Conservation (phyloP, 257 asterid species). For the Marsdenia floribunda region DNA sequence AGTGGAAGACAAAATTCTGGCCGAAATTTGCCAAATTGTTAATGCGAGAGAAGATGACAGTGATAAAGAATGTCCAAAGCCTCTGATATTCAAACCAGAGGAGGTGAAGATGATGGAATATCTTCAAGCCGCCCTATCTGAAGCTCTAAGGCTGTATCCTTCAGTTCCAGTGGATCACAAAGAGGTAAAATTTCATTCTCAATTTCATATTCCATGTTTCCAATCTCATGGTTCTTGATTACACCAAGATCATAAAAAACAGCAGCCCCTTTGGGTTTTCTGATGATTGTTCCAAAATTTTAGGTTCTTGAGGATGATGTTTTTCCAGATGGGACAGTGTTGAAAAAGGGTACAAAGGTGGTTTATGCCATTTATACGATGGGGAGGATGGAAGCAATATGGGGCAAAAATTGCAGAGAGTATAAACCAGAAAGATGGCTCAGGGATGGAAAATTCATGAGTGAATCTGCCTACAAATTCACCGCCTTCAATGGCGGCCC, state of each 20-base stretch:
- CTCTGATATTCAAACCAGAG: conserved; percentile 57
- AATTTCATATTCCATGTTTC: not conserved
- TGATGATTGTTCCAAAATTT: not conserved
- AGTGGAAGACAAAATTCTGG: conserved; percentile 67
- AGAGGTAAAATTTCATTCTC: conserved; percentile 42
- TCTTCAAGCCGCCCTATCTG: conserved; percentile 87
- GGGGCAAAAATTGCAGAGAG: conserved; percentile 86
- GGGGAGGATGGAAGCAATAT: conserved; percentile 87
- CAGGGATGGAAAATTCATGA: conserved; percentile 66
- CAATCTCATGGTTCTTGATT: not conserved
- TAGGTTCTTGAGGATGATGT: conserved; percentile 76
- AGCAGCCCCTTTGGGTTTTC: not conserved
- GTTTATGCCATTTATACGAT: conserved; percentile 83
- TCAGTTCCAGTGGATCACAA: conserved; percentile 98
- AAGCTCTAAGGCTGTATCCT: conserved; percentile 85
- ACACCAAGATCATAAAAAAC: not conserved
- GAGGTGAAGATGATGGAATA: conserved; percentile 97
- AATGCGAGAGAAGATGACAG: conserved; percentile 35
- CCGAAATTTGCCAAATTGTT: conserved; percentile 55
- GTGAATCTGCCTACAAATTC: conserved; percentile 93
- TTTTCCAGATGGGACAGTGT: conserved; percentile 80
- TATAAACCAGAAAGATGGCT: conserved; percentile 92
- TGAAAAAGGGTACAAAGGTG: conserved; percentile 87
- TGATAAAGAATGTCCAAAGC: conserved; percentile 1
- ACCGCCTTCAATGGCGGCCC: conserved; percentile 97